Base-by-base conservation (phyloP, 768 basidiomycete genomes). In the Hypholoma sublateritium region DNA sequence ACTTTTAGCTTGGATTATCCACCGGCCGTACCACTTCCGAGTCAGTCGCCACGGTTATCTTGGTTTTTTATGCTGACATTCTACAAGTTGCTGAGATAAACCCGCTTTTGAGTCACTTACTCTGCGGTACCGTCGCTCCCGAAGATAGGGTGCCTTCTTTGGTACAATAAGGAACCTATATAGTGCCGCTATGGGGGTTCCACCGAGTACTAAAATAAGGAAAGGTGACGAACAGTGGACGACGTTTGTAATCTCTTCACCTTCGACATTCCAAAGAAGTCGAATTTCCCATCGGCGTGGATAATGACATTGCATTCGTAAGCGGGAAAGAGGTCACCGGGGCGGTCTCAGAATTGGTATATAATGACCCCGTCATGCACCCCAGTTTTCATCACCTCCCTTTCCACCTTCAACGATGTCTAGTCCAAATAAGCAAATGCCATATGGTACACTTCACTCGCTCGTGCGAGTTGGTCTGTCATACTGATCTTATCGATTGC, bases 181-280 rank as follows among this genome's bases (percentile, higher is more conserved):
- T 32, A 9, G 28, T 32, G 28, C 28, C 28, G 28, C 28, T 32
- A 32, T 32, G 28, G 28, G 5, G n/a, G n/a, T n/a, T n/a, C n/a
- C n/a, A n/a, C n/a, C n/a, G n/a, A 32, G 28, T 32, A 32, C 28
- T 32, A 32, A 32, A 32, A 7, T 32, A 32, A 9, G 28, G 28
- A 32, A 32, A 5, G 9, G 28, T 32, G 28, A 32, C 28, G 28
- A 32, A 6, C 54, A 64, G 17, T 1, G 58, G 53, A 24, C 54
- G 36, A 14, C 47, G 56, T 61, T 61, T 62, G 13, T 43, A 43
- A 43, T n/a, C 42, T 22, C n/a, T n/a, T n/a, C n/a, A n/a, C n/a
- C n/a, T n/a, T n/a, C n/a, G n/a, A n/a, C n/a, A 42, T 43, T 16
- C 22, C 5, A n/a, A 22, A 19, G n/a, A 9, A 43, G 22, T 43